Conservation (phyloP, 148 eudicot species). For the Heliamphora exappendiculata region DNA sequence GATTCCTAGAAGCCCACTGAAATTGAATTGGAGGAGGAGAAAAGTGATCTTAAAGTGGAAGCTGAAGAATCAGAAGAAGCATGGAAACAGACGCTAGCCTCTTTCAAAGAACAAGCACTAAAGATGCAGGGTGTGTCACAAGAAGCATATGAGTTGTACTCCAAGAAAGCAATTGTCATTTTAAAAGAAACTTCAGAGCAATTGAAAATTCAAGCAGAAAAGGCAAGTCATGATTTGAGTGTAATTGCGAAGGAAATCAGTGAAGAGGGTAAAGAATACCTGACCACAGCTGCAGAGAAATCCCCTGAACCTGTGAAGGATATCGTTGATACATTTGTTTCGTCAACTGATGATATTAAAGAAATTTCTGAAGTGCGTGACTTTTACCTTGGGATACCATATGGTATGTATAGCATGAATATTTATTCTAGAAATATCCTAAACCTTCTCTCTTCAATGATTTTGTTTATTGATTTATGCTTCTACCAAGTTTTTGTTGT, state of each 20-base stretch:
- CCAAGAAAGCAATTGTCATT: slow-evolving; percentile 55
- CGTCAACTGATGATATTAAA: slow-evolving; percentile 48
- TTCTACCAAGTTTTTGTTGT: neutral
- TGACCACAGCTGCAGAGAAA: slow-evolving; percentile 58
- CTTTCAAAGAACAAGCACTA: slow-evolving; percentile 76
- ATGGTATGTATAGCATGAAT: slow-evolving; percentile 43
- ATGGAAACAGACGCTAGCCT: slow-evolving; percentile 60
- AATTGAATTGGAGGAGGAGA: slow-evolving; percentile 40
- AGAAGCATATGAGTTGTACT: slow-evolving; percentile 83
- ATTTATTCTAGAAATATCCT: neutral
- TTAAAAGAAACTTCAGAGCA: slow-evolving; percentile 66
- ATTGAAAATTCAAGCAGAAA: slow-evolving; percentile 77
- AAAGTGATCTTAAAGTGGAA: slow-evolving; percentile 30
- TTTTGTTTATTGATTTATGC: neutral
- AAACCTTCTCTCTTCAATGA: neutral
- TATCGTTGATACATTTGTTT: slow-evolving; percentile 75
- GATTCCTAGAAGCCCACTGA: slow-evolving; percentile 40
- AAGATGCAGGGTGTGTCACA: slow-evolving; percentile 73
- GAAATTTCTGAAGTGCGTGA: slow-evolving; percentile 69
- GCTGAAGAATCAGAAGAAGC: slow-evolving; percentile 68
- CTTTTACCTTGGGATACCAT: slow-evolving; percentile 87
- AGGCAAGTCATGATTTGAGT: slow-evolving; percentile 61
- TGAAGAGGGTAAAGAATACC: slow-evolving; percentile 63
- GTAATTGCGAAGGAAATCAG: slow-evolving; percentile 55
- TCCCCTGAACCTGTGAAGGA: slow-evolving; percentile 92